Percentiles rank a stretch among this genome's conserved stretches.
phyloP scores from a whole-genome alignment of 306 rosid genomes.

The Quercus bicolor region DNA sequence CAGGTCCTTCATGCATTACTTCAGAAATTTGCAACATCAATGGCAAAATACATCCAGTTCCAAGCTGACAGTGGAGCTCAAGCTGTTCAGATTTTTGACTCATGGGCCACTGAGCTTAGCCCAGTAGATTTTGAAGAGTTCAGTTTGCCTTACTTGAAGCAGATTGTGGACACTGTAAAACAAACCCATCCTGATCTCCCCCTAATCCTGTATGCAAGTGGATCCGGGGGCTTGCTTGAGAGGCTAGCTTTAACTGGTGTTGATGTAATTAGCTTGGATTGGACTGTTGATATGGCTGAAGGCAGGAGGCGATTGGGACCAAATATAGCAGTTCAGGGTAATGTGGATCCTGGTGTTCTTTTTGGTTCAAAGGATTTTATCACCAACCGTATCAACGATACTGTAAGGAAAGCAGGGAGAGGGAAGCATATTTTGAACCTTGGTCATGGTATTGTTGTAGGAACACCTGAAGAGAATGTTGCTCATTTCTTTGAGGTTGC shows the following conservation, averaged over 20 bases:
- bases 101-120: conserved; percentile 97
- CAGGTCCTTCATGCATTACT: conserved; percentile 87
- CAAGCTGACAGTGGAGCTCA: conserved; percentile 97
- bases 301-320: conserved; percentile 83
- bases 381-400: conserved; percentile 71
- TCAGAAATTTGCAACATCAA: conserved; percentile 75
- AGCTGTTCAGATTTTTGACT: conserved; percentile 94
- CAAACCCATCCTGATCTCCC: conserved; percentile 83
- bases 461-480: conserved; percentile 53
- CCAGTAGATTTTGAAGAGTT: conserved; percentile 93
- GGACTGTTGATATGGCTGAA: conserved; percentile 98
- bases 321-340: conserved; percentile 84
- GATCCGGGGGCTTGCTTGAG: conserved; percentile 95
- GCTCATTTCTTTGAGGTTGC: conserved; percentile 98
- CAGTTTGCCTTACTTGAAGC: conserved; percentile 90
- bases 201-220: conserved; percentile 90
- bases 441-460: conserved; percentile 52
- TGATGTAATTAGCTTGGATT: conserved; percentile 92
- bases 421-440: conserved; percentile 77
- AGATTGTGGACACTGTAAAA: conserved; percentile 77
- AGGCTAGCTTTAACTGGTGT: conserved; percentile 84
- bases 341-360: conserved; percentile 95
- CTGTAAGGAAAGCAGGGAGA: conserved; percentile 81
- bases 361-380: conserved; percentile 90
- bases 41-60: conserved; percentile 79